Base-by-base conservation (phyloP, 371 early-diverging fungal species). In the Mortierella sp. region DNA sequence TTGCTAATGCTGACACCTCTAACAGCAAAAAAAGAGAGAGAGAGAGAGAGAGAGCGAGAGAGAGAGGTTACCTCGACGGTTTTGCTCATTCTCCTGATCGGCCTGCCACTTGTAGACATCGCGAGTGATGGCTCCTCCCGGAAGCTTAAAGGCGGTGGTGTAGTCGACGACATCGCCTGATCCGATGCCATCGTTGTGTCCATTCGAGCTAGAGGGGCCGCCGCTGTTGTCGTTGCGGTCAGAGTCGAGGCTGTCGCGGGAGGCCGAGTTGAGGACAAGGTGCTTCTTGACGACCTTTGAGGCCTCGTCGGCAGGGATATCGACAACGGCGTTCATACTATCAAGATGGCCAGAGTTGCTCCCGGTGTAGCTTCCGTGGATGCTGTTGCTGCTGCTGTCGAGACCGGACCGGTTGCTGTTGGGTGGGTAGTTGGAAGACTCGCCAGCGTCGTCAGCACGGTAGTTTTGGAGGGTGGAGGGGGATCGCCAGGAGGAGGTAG, bases 61-160 rank as follows among this genome's bases (percentile, higher is more conserved):
- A 72, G 50, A 46, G 24, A 21, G 37, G 21, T 73, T 81, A 85
- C 86, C 86, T 79, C 86, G 90, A 67, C 88, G 90, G 73, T 91
- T 91, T 48, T 82, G 82, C 34, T 89, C 88, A 69, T 87, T 87
- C 70, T 94, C 93, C n/a, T 94, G 93, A 75, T 93, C 92, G 64
- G 96, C 96, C 31, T 94, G 93, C 97, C 98, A 98, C 89, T 96
- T 95, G 88, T 98, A 98, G 76, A 98, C 95, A 61, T 96, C 96
- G 74, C 95, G 93, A 0, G 97, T 94, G 75, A 95, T 93, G 46
- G 96, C 93, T 34, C 97, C 97, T 73, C 95, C 93, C 31, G 92
- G 91, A 54, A 96, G 86, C 48, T 85, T 92, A 71, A 91, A 90
- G 16, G 92, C 90, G 3, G 82, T 80, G 44, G 91, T 87, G 46